Evolutionary conservation across 176 grass and related monocot species (phyloP).

Genomic region (Raddia distichophylla): DNA sequence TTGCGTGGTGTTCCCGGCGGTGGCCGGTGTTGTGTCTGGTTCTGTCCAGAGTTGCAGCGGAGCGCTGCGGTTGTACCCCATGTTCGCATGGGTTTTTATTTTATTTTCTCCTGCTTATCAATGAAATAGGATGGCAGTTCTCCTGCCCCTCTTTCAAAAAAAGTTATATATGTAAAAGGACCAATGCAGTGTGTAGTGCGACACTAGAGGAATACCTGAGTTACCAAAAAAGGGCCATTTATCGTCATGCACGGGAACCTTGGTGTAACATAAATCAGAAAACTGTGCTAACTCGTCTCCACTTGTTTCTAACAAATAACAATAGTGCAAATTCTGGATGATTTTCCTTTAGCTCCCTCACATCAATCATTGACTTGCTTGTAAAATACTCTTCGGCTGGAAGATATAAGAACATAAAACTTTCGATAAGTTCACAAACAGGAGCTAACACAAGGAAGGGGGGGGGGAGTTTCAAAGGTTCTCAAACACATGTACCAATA

Average conservation of each 20-base stretch:
- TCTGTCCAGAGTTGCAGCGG: too few relatives aligned
- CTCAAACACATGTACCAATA: conserved; percentile 66
- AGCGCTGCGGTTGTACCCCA: too few relatives aligned
- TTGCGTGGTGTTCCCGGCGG: too few relatives aligned
- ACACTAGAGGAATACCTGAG: conserved; percentile 67
- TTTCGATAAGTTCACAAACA: conserved; percentile 14
- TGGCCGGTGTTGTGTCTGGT: too few relatives aligned
- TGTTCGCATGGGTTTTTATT: too few relatives aligned
- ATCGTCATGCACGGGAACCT: conserved; percentile 88
- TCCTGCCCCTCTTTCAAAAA: too few relatives aligned
- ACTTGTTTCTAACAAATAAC: conserved; percentile 66
- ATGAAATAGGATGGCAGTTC: too few relatives aligned
- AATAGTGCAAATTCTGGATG: conserved; percentile 91
- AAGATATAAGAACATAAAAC: conserved; percentile 22
- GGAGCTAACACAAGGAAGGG: not conserved
- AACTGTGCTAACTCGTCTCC: conserved; percentile 58
- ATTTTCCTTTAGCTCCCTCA: conserved; percentile 92
- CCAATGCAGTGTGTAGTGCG: not conserved
- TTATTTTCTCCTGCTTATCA: too few relatives aligned
- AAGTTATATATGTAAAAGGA: conserved; percentile 3
- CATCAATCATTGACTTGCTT: conserved; percentile 91
- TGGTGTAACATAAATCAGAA: conserved; percentile 80
- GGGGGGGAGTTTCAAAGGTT: not conserved
- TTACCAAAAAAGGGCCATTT: conserved; percentile 98
- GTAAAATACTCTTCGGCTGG: conserved; percentile 97